Evolutionary conservation across 306 rosid species (phyloP), one percentile per base, ranked within the genome.

Genomic region (Comarum palustre): DNA sequence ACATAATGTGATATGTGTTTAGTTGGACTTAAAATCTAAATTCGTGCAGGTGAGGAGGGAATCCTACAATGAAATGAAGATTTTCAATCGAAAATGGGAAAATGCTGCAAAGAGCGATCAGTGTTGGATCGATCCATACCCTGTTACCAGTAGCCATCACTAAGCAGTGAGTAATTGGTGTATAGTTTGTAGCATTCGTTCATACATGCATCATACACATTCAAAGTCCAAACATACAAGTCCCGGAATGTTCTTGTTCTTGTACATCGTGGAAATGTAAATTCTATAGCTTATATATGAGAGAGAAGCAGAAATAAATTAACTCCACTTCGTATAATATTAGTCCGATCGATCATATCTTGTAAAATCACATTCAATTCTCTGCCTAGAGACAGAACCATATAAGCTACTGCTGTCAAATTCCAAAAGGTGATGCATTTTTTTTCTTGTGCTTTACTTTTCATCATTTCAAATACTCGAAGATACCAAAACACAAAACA

Each of bases 31-130:
- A 14, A 6, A 41, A 54, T 31, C 36, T 25, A 66, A 19, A 19
- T 51, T 31, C 13, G 32, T 71, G 72, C 42, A 86, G 90, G 90
- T 86, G 79, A 86, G 90, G 79, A 82, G 75, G 60, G 86, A 84
- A 55, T 86, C 90, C 3, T 81, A 71, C 63, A 79, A 59, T 0
- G 86, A 86, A 67, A 73, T 79, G 19, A 72, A 64, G 38, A 43
- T 81, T 38, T 86, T 84, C 78, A 68, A 16, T 77, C 77, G 74
- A 51, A 60, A 80, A 82, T 86, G 90, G 90, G 62, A 51, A 2
- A 62, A 75, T 50, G 88, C 90, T 31, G 83, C 68, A 14, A 47
- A 51, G 66, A 79, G 75, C 13, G 86, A 86, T 47, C 32, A 82
- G 66, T 86, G 90, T 68, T 86, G 86, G 85, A 45, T 39, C 20